Percentiles rank a stretch among this genome's conserved stretches.
Conservation (phyloP, 768 basidiomycete species). For the Tephrocybe sp. region DNA sequence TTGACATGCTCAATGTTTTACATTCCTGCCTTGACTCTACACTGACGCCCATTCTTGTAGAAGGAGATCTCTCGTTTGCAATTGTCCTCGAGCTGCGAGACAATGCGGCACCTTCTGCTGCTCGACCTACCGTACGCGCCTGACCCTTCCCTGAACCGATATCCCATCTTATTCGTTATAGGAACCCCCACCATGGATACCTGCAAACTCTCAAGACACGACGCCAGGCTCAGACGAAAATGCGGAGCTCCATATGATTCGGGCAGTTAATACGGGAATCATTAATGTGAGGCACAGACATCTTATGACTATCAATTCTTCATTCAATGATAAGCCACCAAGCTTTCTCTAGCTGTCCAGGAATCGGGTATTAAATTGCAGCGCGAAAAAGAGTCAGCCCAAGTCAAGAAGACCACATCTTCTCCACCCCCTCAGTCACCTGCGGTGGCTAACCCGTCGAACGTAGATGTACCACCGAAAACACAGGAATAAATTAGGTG, state of each 20-base stretch:
- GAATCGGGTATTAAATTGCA: constrained; percentile 72
- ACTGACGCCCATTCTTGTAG: constrained; percentile 50
- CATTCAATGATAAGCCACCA: too few relatives aligned
- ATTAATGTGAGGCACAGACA: constrained; percentile 77
- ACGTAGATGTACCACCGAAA: neutral
- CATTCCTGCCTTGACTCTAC: too few relatives aligned
- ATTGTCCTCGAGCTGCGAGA: constrained; percentile 81
- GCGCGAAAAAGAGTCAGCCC: constrained; percentile 28
- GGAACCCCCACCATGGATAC: constrained; percentile 80
- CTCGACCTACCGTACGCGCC: constrained; percentile 40
- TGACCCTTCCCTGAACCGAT: neutral
- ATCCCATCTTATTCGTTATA: constrained; percentile 19
- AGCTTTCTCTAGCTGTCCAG: constrained; percentile 78
- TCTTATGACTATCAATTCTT: too few relatives aligned
- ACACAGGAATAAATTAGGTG: constrained; percentile 6
- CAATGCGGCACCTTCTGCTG: constrained; percentile 51
- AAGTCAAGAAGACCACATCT: constrained; percentile 8
- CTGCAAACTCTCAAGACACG: constrained; percentile 66
- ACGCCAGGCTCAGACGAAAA: constrained; percentile 62
- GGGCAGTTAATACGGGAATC: constrained; percentile 81
- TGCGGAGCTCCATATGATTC: constrained; percentile 70
- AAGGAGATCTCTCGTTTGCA: constrained; percentile 76
- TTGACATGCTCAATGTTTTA: too few relatives aligned
- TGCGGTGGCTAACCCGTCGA: neutral
- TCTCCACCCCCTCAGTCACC: neutral